Conservation (phyloP, 805 yeast genomes). For the Ogataea degrootiae region DNA sequence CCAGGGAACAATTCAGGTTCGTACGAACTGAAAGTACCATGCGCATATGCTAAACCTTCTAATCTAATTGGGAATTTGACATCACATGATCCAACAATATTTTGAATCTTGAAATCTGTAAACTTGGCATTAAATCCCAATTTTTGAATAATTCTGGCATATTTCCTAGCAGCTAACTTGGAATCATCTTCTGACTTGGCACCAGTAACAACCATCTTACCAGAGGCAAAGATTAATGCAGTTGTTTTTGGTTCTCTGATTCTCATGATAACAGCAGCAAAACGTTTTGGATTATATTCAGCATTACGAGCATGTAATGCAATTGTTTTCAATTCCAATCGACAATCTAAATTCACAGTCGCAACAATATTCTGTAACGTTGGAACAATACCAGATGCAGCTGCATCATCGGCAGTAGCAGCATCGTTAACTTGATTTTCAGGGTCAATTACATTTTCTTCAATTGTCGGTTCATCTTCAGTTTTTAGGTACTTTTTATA, state of each 20-base stretch:
- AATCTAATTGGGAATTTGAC: slow-evolving; percentile 96
- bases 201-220: slow-evolving; percentile 99
- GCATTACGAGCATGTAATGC: slow-evolving; percentile 99
- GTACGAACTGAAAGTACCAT: slow-evolving; percentile 97
- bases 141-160: slow-evolving; percentile 96
- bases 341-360: slow-evolving; percentile 93
- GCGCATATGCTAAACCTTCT: slow-evolving; percentile 96
- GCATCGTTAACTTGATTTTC: slow-evolving; percentile 20
- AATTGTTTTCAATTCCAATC: slow-evolving; percentile 92
- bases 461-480: background rate
- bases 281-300: slow-evolving; percentile 96
- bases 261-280: slow-evolving; percentile 99
- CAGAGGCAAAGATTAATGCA: slow-evolving; percentile 95
- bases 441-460: slow-evolving; percentile 8
- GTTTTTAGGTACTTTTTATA: background rate
- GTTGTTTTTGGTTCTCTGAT: slow-evolving; percentile 98
- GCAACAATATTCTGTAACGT: slow-evolving; percentile 95
- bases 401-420: slow-evolving; percentile 48
- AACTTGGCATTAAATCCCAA: slow-evolving; percentile 97
- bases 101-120: slow-evolving; percentile 96
- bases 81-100: slow-evolving; percentile 97
- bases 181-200: slow-evolving; percentile 98
- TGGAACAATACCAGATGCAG: slow-evolving; percentile 94
- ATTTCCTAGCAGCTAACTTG: slow-evolving; percentile 95
- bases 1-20: slow-evolving; percentile 99